Conservation (phyloP, 495 filamentous ascomycete species). For the Parathielavia appendiculata region DNA sequence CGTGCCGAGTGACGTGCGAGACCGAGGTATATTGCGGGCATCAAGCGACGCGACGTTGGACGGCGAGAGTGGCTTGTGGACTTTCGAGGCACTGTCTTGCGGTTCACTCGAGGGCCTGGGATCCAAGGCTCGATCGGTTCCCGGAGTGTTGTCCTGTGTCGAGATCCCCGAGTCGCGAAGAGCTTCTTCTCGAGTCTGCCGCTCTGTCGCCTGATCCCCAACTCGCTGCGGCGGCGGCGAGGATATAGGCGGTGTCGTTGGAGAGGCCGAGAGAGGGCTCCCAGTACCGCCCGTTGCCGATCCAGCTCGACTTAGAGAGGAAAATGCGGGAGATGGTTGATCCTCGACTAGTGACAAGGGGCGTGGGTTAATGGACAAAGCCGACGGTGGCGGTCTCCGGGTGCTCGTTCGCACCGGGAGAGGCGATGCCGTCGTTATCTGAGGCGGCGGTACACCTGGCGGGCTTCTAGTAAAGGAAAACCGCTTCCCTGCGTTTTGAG, state of each 20-base stretch:
- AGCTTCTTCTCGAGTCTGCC: not conserved
- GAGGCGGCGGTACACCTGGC: slow-evolving; percentile 9
- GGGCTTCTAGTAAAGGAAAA: slow-evolving; percentile 35
- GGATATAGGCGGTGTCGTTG: slow-evolving; percentile 30
- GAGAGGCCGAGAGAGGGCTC: slow-evolving; percentile 19
- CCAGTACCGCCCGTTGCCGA: slow-evolving; percentile 2
- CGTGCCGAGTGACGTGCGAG: slow-evolving; percentile 24
- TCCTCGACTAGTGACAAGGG: slow-evolving; percentile 48
- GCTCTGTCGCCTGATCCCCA: slow-evolving; percentile 1
- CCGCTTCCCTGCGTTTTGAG: slow-evolving; percentile 40
- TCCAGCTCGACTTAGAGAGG: slow-evolving; percentile 8
- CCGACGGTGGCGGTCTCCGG: slow-evolving; percentile 40
- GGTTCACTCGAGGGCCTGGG: not conserved
- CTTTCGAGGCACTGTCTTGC: not conserved
- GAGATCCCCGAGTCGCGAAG: slow-evolving; percentile 1
- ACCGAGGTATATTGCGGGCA: slow-evolving; percentile 17
- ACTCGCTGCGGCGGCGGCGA: slow-evolving; percentile 16
- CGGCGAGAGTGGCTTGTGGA: not conserved
- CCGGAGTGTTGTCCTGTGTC: not conserved
- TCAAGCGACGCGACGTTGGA: not conserved
- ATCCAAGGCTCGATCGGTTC: not conserved
- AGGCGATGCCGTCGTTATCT: slow-evolving; percentile 5
- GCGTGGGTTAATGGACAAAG: slow-evolving; percentile 37
- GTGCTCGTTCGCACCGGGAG: slow-evolving; percentile 18
- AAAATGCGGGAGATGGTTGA: slow-evolving; percentile 40